Percentiles rank a stretch among this genome's conserved stretches.
Conservation (phyloP, 2,329 filamentous ascomycete genomes). For the Diaporthe sp. region DNA sequence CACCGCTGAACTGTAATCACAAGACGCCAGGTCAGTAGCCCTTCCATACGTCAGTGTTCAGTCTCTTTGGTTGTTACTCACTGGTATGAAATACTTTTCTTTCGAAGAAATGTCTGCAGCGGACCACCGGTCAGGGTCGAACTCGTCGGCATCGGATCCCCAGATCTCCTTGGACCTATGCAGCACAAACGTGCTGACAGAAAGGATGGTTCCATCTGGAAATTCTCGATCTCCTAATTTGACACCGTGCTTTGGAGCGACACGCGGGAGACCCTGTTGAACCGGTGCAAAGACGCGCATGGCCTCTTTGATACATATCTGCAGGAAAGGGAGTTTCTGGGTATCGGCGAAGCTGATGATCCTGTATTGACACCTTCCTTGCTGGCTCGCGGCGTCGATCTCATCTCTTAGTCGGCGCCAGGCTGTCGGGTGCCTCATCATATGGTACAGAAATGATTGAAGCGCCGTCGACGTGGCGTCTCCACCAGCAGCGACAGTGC, state of each 20-base stretch:
- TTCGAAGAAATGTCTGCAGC: slow-evolving; percentile 32
- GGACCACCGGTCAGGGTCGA: slow-evolving; percentile 45
- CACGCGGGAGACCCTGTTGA: slow-evolving; percentile 48
- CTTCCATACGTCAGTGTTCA: too few species aligned
- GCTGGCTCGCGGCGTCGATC: slow-evolving; percentile 43
- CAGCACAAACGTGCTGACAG: slow-evolving; percentile 46
- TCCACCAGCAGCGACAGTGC: slow-evolving; percentile 31
- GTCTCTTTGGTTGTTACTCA: slow-evolving; percentile 11
- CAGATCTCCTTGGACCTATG: slow-evolving; percentile 47
- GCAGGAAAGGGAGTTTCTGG: slow-evolving; percentile 50
- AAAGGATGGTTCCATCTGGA: slow-evolving; percentile 47
- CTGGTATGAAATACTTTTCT: slow-evolving; percentile 46
- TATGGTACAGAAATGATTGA: slow-evolving; percentile 47
- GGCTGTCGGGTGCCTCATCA: slow-evolving; percentile 42
- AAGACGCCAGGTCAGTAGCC: neutral
- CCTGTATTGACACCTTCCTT: slow-evolving; percentile 38
- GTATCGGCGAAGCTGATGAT: slow-evolving; percentile 47
- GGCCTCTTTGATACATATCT: slow-evolving; percentile 52
- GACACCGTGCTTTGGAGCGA: slow-evolving; percentile 46
- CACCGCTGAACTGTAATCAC: slow-evolving; percentile 6
- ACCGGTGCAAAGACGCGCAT: slow-evolving; percentile 44
- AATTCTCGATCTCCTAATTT: slow-evolving; percentile 46
- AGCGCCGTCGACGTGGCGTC: slow-evolving; percentile 44
- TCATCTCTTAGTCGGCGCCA: slow-evolving; percentile 43
- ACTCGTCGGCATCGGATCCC: slow-evolving; percentile 44